Evolutionary conservation across 2,329 filamentous ascomycete genomes (phyloP).

Genomic region (Helotiales sp.): DNA sequence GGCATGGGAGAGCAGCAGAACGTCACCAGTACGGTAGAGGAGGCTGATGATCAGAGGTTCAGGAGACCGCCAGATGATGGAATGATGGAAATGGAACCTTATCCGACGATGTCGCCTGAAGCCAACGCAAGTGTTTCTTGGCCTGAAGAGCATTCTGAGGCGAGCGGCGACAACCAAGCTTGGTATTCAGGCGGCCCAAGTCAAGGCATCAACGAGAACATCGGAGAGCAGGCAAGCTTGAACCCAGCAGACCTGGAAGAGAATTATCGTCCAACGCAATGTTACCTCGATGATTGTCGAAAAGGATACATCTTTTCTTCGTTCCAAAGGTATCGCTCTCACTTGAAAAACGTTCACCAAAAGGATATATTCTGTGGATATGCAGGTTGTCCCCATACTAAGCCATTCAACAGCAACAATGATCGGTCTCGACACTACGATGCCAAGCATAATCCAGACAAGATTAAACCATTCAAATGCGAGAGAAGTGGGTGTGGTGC

Average conservation of each 20-base stretch:
- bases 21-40: not conserved
- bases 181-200: not conserved
- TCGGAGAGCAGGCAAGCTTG: not conserved
- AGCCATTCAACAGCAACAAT: constrained; percentile 1
- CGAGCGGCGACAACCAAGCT: not conserved
- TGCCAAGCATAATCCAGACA: not conserved
- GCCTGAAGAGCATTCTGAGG: not conserved
- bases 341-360: constrained; percentile 6
- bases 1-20: not conserved
- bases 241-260: not conserved
- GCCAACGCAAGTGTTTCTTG: not conserved
- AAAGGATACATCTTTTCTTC: not conserved
- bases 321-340: not conserved
- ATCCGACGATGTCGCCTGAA: not conserved
- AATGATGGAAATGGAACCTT: not conserved
- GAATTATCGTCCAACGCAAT: not conserved
- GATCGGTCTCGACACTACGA: not conserved
- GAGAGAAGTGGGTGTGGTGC: not conserved
- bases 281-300: not conserved
- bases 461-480: constrained; percentile 5
- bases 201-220: not conserved
- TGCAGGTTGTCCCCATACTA: not conserved
- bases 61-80: not conserved
- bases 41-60: not conserved
- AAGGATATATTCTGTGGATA: not conserved